Evolutionary conservation across 169 alveolate genomes (phyloP).

Genomic region (Cryptosporidium bovis): DNA sequence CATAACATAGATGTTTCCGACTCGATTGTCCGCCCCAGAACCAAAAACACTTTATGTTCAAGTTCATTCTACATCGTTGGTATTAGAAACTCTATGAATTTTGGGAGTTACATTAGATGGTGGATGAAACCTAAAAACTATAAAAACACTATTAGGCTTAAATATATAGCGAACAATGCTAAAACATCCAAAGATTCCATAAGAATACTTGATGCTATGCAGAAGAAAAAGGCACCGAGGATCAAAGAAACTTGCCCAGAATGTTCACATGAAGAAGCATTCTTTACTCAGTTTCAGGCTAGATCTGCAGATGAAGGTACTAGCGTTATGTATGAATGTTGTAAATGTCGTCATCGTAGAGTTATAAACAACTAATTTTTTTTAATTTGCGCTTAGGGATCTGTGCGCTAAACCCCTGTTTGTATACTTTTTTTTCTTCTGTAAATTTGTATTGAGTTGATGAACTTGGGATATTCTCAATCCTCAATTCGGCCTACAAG

Average conservation of each 20-base stretch:
- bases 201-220: constrained; percentile 76
- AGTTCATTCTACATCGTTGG: constrained; percentile 35
- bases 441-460: constrained; percentile 35
- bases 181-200: constrained; percentile 15
- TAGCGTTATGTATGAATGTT: constrained; percentile 88
- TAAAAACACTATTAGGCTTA: background rate
- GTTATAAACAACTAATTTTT: constrained; percentile 80
- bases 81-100: constrained; percentile 24
- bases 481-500: constrained; percentile 17
- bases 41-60: background rate
- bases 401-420: background rate
- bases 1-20: constrained; percentile 18
- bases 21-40: constrained; percentile 3
- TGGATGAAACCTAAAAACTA: constrained; percentile 11
- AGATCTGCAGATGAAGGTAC: constrained; percentile 91
- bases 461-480: constrained; percentile 12
- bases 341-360: constrained; percentile 84
- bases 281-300: constrained; percentile 87
- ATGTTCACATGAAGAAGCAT: constrained; percentile 85
- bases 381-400: background rate
- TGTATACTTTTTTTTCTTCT: background rate
- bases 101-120: constrained; percentile 24
- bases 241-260: constrained; percentile 83
- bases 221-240: constrained; percentile 74
- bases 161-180: background rate